Evolutionary conservation across 2,329 filamentous ascomycete species (phyloP), one percentile per base, ranked within the genome.

Genomic region (Penicillium sp.): DNA sequence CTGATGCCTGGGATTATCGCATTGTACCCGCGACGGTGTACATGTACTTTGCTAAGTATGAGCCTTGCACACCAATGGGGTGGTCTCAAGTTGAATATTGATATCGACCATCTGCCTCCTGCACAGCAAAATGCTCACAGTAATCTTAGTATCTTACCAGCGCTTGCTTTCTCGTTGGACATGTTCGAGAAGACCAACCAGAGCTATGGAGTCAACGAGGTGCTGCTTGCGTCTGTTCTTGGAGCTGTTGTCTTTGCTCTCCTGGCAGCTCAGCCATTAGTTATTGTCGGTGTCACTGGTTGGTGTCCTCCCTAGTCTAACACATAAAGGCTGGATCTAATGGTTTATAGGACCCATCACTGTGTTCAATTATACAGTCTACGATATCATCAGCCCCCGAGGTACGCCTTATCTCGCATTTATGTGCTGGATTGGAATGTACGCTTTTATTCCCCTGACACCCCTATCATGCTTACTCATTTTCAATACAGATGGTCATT

Each of bases 11-110:
- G 90, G 90, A 96, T 71, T 96, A 96, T 78, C 85, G 92, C 53
- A 90, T 96, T 43, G 83, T 96, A 39, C 92, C 92, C 1, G 91
- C 91, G 16, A 96, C 92, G 10, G 80, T 96, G 29, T 96, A 96
- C 76, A 96, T 96, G 90, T 96, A 95, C 78, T 96, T 96, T 82
- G 91, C 92, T 62, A 96, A 96, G 91, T 93, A 82, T 69, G 82
- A 69, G 49, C 46, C 31, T 26, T 33, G 10, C 39, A 27, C 9
- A 46, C 6, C 25, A 46, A 26, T 53, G 11, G 39, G 39, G 6
- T 47, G 26, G 50, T 33, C 37, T 19, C 23, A 7, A 25, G 9
- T 26, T 19, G 10, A 10, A 14, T 35, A 19, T 21, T 16, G 23
- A 27, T 47, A 47, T 8, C 35, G 19, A 39, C 27, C 11, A 23